phyloP scores from a whole-genome alignment of 1,284 basidiomycete genomes.

The Lentinula novae-zelandiae region DNA sequence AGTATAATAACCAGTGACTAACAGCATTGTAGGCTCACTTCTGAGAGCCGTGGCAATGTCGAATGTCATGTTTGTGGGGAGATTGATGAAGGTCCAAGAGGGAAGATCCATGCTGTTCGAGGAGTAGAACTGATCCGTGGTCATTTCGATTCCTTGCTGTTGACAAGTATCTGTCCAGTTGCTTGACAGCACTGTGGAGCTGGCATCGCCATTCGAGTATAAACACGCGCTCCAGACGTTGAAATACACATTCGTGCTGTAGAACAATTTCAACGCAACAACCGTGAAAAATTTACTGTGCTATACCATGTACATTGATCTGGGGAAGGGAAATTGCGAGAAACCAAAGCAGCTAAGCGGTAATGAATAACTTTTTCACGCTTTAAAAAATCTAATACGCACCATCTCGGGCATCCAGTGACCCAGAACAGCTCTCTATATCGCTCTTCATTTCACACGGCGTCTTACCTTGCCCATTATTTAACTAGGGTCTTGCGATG shows the following conservation, averaged over 20 bases:
- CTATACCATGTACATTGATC: conserved; percentile 14
- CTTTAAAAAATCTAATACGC: neutral
- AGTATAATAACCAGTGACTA: neutral
- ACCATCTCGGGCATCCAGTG: neutral
- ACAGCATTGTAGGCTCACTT: neutral
- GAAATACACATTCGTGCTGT: conserved; percentile 12
- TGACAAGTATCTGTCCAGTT: conserved; percentile 8
- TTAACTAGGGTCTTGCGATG: conserved; percentile 3
- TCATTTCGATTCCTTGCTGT: neutral
- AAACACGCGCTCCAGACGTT: conserved; percentile 14
- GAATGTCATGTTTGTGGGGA: conserved; percentile 8
- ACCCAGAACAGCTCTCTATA: conserved; percentile 5
- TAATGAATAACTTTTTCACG: neutral
- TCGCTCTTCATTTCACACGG: conserved; percentile 12
- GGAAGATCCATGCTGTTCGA: conserved; percentile 8
- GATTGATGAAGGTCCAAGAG: conserved; percentile 8
- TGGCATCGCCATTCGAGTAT: neutral
- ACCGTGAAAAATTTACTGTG: neutral
- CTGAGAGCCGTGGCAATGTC: conserved; percentile 9
- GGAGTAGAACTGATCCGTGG: neutral
- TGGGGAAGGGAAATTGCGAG: conserved; percentile 2
- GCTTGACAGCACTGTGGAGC: neutral
- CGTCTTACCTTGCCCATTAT: conserved; percentile 10
- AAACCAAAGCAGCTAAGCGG: neutral
- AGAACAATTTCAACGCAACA: neutral